These are phyloP conservation scores for Glarea lozoyensis DNA, from an alignment of 495 filamentous ascomycete genomes.

Conservation along the genomic window DNA sequence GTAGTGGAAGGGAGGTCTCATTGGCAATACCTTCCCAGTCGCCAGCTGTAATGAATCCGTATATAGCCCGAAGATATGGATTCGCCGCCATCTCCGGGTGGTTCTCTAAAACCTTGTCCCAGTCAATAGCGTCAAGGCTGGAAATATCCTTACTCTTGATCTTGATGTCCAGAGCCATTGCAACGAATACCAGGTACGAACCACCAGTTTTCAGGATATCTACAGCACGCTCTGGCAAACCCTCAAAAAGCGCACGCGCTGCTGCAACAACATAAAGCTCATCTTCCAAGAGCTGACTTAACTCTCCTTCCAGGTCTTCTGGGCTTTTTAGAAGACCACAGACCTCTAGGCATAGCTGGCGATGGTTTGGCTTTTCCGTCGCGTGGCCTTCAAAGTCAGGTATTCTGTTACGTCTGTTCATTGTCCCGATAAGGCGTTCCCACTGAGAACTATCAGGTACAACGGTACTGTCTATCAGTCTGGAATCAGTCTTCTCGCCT, in stretches of 20 bases:
- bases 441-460: constrained; percentile 34
- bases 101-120: constrained; percentile 45
- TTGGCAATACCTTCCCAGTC: constrained; percentile 78
- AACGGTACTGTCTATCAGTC: constrained; percentile 31
- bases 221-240: constrained; percentile 50
- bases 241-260: constrained; percentile 66
- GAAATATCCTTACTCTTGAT: constrained; percentile 8
- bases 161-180: constrained; percentile 34
- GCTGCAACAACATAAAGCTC: constrained; percentile 75
- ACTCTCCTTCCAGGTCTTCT: constrained; percentile 45
- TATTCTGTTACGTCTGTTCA: constrained; percentile 33
- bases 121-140: constrained; percentile 9
- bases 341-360: constrained; percentile 69
- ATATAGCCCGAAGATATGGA: constrained; percentile 81
- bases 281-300: constrained; percentile 39
- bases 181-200: constrained; percentile 40
- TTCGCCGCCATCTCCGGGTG: constrained; percentile 40
- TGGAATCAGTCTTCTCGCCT: constrained; percentile 30
- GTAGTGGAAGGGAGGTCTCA: constrained; percentile 73
- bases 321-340: constrained; percentile 62
- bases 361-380: constrained; percentile 62
- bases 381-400: constrained; percentile 35
- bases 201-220: constrained; percentile 41
- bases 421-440: constrained; percentile 38
- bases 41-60: constrained; percentile 83